Evolutionary conservation across 192 early-diverging fungal species (phyloP), one percentile per base, ranked within the genome.

Genomic region (Podila epigama): DNA sequence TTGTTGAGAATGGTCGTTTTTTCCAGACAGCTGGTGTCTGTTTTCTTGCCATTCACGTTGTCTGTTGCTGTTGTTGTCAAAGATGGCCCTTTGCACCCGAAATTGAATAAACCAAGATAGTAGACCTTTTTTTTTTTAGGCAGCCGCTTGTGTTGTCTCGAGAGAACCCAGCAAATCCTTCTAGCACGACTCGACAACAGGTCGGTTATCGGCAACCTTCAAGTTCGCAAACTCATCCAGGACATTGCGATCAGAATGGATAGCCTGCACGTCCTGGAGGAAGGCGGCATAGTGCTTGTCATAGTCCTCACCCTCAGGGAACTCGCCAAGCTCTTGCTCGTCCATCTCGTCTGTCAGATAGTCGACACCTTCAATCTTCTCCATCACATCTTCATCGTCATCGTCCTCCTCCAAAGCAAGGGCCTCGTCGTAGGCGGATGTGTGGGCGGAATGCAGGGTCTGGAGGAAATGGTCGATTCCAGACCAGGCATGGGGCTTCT

Each of bases 381-480:
- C 73, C 0, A 77, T 34, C 33, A 77, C 48, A 9, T 68, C 31
- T 25, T 77, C 73, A 29, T 68, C 73, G 3, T 67, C 71, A 12
- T 35, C 50, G 10, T 75, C 71, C 6, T 34, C 60, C 28, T 68
- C 73, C 22, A 33, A 6, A 15, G 25, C 32, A 1, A 8, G 18
- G 10, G 57, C 29, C 18, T 16, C 27, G 27, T 36, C 18, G 5
- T 51, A 51, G 15, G 48, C 5, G 15, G 25, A 20, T 51, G 48
- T n/a, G 44, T 62, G 60, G 27, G 58, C 59, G 58, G 55, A 72
- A 20, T 82, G 75, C 29, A 83, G 60, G 25, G 62, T 56, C 34
- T 79, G 58, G 36, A 83, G 67, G 42, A 83, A 83, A 1, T 54
- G 64, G 15, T 72, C 52, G 27, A 83, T 59, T 20, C 56, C 70